Percentiles rank a stretch among this genome's conserved stretches.
Evolutionary conservation across 306 rosid species (phyloP).

Genomic region (Quercus glauca): DNA sequence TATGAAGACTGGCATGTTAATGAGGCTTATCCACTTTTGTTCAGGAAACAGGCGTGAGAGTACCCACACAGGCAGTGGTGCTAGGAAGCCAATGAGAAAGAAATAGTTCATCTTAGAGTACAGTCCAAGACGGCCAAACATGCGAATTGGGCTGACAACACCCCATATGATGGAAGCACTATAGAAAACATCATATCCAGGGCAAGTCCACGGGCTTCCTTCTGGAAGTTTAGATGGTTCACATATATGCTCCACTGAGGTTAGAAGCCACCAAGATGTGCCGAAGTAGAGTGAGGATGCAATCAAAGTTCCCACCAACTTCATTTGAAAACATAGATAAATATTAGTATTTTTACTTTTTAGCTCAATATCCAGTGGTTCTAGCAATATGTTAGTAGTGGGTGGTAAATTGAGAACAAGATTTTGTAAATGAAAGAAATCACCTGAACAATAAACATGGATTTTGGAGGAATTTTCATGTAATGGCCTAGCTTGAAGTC

Average conservation of each 20-base stretch:
- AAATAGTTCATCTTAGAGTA: conserved; percentile 60
- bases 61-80: conserved; percentile 56
- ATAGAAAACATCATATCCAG: conserved; percentile 57
- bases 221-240: conserved; percentile 23
- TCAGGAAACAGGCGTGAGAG: conserved; percentile 42
- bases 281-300: conserved; percentile 42
- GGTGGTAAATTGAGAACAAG: neutral
- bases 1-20: conserved; percentile 55
- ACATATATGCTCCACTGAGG: conserved; percentile 42
- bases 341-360: neutral
- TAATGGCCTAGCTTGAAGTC: conserved; percentile 89
- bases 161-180: conserved; percentile 89
- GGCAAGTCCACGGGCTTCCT: conserved; percentile 84
- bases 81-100: conserved; percentile 52
- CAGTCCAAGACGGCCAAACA: conserved; percentile 47
- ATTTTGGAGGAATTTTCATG: conserved; percentile 79
- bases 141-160: conserved; percentile 54
- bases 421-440: neutral
- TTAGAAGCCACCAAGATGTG: conserved; percentile 80
- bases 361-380: neutral
- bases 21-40: conserved; percentile 50
- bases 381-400: no score
- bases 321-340: neutral
- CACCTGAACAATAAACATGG: conserved; percentile 75
- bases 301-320: conserved; percentile 60